Conservation (phyloP, 2,329 filamentous ascomycete species). For the Fusarium sp. region DNA sequence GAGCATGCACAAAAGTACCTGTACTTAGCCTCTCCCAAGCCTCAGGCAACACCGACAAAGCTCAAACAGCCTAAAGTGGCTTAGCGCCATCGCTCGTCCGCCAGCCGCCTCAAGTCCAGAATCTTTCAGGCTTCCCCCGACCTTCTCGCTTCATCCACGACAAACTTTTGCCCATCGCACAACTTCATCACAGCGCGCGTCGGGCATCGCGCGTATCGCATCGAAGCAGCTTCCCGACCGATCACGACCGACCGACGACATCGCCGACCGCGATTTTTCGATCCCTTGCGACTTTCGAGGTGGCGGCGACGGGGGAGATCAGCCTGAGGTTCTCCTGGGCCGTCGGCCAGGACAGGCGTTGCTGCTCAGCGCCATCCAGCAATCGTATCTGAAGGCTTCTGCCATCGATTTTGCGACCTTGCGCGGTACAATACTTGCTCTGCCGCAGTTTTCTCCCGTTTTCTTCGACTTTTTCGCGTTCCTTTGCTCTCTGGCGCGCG, state of each 20-base stretch:
- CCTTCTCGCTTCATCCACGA: conserved; percentile 57
- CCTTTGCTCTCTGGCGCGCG: conserved; percentile 40
- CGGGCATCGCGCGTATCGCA: conserved; percentile 59
- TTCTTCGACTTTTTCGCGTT: conserved; percentile 44
- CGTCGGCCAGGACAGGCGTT: conserved; percentile 59
- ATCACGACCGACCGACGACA: conserved; percentile 48
- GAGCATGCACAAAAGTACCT: conserved; percentile 27
- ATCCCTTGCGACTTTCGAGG: conserved; percentile 53
- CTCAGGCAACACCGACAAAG: conserved; percentile 41
- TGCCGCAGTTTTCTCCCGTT: conserved; percentile 36
- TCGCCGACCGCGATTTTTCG: conserved; percentile 52
- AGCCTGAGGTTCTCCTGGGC: conserved; percentile 61
- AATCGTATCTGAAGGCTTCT: conserved; percentile 47
- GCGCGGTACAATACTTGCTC: conserved; percentile 39
- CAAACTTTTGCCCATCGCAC: conserved; percentile 55
- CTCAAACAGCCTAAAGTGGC: conserved; percentile 29
- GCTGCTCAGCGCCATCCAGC: conserved; percentile 57
- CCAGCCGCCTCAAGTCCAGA: conserved; percentile 58
- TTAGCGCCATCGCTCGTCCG: conserved; percentile 43
- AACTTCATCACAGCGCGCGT: conserved; percentile 65
- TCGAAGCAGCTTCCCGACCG: conserved; percentile 43
- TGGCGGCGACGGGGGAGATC: conserved; percentile 60
- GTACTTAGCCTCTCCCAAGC: conserved; percentile 23
- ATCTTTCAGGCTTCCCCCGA: conserved; percentile 57
- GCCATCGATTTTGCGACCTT: conserved; percentile 49